Evolutionary conservation across 306 rosid genomes (phyloP).

Genomic region (Macrotyloma uniflorum): DNA sequence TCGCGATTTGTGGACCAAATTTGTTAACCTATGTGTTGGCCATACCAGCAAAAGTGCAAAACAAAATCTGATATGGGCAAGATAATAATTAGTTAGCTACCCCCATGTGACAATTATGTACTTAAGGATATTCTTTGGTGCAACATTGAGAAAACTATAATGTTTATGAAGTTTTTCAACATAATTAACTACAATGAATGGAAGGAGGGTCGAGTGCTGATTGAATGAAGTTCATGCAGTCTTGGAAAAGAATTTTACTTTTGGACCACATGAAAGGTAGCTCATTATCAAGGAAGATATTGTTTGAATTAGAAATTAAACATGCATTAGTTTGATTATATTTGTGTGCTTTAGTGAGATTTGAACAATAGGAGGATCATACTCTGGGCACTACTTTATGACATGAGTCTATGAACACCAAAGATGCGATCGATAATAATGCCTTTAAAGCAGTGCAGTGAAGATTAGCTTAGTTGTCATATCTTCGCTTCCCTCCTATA

Average conservation of each 20-base stretch:
- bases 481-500: conserved; percentile 6
- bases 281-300: background rate
- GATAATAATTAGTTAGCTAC: background rate
- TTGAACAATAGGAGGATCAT: background rate
- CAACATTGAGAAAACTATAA: background rate
- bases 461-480: conserved; percentile 43
- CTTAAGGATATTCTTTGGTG: background rate
- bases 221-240: background rate
- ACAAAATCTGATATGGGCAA: background rate
- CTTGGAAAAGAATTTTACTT: background rate
- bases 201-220: background rate
- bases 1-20: background rate
- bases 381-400: background rate
- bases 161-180: background rate
- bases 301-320: background rate
- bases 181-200: background rate
- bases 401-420: background rate
- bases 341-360: background rate
- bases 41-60: background rate
- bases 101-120: background rate
- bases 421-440: background rate
- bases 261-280: background rate
- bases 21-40: background rate
- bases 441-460: conserved; percentile 1
- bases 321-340: background rate